phyloP scores from a whole-genome alignment of 768 basidiomycete species.

The Rhodosporidiobolus sp. region DNA sequence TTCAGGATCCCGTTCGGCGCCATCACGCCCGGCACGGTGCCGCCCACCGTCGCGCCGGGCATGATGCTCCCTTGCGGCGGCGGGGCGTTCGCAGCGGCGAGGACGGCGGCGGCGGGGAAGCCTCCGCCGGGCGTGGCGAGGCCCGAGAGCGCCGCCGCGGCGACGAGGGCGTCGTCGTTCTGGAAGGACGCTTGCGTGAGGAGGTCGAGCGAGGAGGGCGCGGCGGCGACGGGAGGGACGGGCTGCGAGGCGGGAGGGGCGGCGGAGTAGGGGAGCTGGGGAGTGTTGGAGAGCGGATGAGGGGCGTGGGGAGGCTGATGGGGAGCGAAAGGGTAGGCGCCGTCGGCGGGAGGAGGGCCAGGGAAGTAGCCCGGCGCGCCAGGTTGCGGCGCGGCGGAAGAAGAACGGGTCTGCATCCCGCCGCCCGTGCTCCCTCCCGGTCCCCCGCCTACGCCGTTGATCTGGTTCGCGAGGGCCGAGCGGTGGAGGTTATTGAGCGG shows the following conservation, averaged over 20 bases:
- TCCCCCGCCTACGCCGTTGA: background rate
- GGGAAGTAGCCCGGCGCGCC: background rate
- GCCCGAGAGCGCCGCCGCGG: constrained; percentile 41
- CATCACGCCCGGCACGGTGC: background rate
- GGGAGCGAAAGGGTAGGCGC: constrained; percentile 3
- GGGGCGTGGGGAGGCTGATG: background rate
- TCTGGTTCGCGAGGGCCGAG: constrained; percentile 6
- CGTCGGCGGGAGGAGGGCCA: background rate
- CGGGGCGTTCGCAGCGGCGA: constrained; percentile 17
- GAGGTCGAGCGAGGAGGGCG: constrained; percentile 43
- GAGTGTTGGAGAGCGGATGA: background rate
- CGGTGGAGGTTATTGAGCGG: constrained; percentile 6
- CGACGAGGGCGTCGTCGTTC: constrained; percentile 43
- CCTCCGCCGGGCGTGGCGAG: constrained; percentile 38
- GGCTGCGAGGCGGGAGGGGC: constrained; percentile 2
- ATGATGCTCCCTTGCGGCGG: constrained; percentile 5
- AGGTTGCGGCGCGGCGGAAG: background rate
- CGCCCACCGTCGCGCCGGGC: constrained; percentile 13
- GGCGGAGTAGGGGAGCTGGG: background rate
- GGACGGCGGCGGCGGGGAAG: constrained; percentile 25
- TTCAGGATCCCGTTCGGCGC: background rate
- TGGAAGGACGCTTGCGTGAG: constrained; percentile 41
- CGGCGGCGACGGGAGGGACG: constrained; percentile 6
- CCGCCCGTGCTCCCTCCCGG: too few species aligned
- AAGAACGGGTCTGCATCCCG: background rate